Percentiles rank a stretch among this genome's conserved stretches.
Evolutionary conservation across 805 yeast genomes (phyloP).

Genomic region (Wickerhamiella parazyma): DNA sequence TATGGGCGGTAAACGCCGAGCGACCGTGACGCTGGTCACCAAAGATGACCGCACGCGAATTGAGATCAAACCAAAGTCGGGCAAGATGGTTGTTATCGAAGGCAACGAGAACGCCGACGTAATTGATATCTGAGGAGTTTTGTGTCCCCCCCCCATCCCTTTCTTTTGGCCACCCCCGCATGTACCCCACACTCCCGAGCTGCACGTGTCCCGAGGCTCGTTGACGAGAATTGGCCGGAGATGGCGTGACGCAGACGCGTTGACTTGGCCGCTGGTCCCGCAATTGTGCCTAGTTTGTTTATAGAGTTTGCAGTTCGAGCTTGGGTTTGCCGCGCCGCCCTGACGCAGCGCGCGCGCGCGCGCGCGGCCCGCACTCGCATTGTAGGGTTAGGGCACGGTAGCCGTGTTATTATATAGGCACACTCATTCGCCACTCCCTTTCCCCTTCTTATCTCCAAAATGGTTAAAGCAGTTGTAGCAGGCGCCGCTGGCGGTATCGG

Average conservation of each 20-base stretch:
- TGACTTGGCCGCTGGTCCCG: too few relatives aligned
- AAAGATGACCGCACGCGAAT: background rate
- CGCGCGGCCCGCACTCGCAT: background rate
- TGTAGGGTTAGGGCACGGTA: background rate
- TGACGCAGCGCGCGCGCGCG: too few relatives aligned
- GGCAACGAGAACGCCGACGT: background rate
- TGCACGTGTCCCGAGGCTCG: background rate
- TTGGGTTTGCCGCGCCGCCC: too few relatives aligned
- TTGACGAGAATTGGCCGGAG: background rate
- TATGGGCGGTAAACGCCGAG: background rate
- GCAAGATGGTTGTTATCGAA: background rate
- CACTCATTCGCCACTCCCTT: background rate
- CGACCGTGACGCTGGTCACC: constrained; percentile 6
- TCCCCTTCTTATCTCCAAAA: constrained; percentile 8
- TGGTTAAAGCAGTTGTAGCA: constrained; percentile 39
- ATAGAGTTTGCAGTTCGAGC: too few relatives aligned
- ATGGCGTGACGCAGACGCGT: too few relatives aligned
- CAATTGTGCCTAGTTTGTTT: too few relatives aligned
- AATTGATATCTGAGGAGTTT: background rate
- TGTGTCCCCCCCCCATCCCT: too few relatives aligned
- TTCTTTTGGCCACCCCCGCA: too few relatives aligned
- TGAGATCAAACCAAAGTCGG: constrained; percentile 3
- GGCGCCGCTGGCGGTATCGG: constrained; percentile 89
- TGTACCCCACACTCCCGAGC: background rate
- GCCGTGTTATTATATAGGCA: background rate